phyloP scores from a whole-genome alignment of 805 yeast genomes.

The Debaryomyces tyrocola region DNA sequence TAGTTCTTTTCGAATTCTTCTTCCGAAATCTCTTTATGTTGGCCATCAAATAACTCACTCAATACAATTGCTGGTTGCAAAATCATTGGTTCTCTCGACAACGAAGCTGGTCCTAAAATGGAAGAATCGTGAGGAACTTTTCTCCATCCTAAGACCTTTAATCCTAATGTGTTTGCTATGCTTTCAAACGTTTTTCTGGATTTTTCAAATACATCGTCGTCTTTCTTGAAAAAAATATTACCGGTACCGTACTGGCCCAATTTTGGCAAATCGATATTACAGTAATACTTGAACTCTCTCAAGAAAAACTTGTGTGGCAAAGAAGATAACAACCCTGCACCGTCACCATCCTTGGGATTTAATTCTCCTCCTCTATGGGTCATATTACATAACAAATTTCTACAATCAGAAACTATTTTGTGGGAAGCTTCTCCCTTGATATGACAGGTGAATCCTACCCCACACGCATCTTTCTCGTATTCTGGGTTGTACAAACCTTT shows the following conservation, averaged over 20 bases:
- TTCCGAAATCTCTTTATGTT: constrained; percentile 32
- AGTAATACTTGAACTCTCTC: constrained; percentile 77
- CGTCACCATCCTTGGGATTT: constrained; percentile 97
- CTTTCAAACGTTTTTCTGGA: constrained; percentile 78
- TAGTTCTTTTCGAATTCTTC: constrained; percentile 57
- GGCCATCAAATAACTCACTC: constrained; percentile 24
- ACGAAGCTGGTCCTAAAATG: constrained; percentile 90
- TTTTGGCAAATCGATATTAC: constrained; percentile 67
- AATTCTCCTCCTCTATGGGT: constrained; percentile 99
- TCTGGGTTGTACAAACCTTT: constrained; percentile 94
- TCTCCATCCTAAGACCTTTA: constrained; percentile 92
- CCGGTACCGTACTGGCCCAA: constrained; percentile 93
- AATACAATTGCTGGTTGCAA: constrained; percentile 92
- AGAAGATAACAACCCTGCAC: constrained; percentile 95
- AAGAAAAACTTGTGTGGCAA: constrained; percentile 86
- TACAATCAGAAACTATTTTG: constrained; percentile 90
- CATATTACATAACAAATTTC: constrained; percentile 89
- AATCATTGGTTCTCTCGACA: constrained; percentile 87
- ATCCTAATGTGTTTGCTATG: constrained; percentile 72
- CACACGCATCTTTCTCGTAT: constrained; percentile 95
- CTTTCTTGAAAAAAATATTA: constrained; percentile 90
- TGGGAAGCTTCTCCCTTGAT: constrained; percentile 86
- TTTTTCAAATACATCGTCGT: constrained; percentile 63
- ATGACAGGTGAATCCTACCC: constrained; percentile 96
- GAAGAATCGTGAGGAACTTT: constrained; percentile 92